phyloP scores from a whole-genome alignment of 1,284 basidiomycete genomes.

The Trichosporon coremiiforme region DNA sequence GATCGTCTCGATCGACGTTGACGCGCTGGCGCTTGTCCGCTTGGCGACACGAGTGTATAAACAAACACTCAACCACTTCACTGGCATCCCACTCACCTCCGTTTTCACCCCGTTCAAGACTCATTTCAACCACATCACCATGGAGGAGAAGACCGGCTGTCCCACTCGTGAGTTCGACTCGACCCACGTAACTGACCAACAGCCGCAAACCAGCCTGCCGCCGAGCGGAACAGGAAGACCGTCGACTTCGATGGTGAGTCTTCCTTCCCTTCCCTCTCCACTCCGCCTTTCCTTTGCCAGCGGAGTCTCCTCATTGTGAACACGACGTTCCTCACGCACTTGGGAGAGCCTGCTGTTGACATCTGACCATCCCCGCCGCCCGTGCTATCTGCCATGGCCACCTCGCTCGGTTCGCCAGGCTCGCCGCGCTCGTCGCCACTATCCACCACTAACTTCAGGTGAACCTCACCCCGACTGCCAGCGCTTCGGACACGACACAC shows the following conservation, averaged over 20 bases:
- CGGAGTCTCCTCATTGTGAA: too few species aligned
- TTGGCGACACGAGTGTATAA: neutral
- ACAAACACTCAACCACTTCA: neutral
- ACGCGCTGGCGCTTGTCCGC: neutral
- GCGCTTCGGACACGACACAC: constrained; percentile 18
- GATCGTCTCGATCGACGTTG: neutral
- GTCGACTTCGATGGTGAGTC: neutral
- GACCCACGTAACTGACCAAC: neutral
- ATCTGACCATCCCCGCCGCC: neutral
- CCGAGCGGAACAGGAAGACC: neutral
- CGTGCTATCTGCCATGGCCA: neutral
- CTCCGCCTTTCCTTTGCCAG: too few species aligned
- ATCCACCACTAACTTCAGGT: neutral
- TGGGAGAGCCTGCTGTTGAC: neutral
- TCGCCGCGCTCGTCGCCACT: neutral
- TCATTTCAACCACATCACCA: neutral
- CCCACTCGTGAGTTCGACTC: too few species aligned
- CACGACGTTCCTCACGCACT: too few species aligned
- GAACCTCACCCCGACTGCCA: constrained; percentile 16
- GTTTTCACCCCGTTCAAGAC: neutral
- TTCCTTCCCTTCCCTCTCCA: neutral
- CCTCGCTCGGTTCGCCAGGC: neutral
- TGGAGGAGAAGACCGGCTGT: neutral
- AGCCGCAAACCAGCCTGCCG: constrained; percentile 1
- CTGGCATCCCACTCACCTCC: neutral